Base-by-base conservation (phyloP, 2,329 filamentous ascomycete genomes). In the Neofusicoccum laricinum region DNA sequence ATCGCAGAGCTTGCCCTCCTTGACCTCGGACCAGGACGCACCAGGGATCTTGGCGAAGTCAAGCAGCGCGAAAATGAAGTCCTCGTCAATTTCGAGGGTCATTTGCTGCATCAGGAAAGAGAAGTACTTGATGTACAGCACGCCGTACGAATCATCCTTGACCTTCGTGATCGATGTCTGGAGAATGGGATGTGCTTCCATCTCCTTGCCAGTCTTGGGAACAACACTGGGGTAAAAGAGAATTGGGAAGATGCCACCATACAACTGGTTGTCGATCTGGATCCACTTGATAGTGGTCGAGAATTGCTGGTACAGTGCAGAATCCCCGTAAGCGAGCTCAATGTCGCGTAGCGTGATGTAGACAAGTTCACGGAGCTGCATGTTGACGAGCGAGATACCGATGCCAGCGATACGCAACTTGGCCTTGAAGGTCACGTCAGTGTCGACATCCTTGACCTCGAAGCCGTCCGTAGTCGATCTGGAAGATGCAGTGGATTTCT, bases 101-200 rank as follows among this genome's bases (percentile, higher is more conserved):
- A 99, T 97, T 77, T 99, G 93, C 77, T 99, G 95, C 50, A 99
- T 81, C 36, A 99, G 81, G 50, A 99, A 78, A 0, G 94, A 97
- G 21, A 95, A 94, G 76, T 99, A 99, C 77, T 99, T 99, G 84
- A 99, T 93, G 78, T 99, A 99, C 10, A 97, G 82, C 21, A 99
- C 95, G 71, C 95, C 95, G 73, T 98, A 99, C 0, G 93, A 97
- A 73, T 99, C 94, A 72, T 99, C 95, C 80, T 99, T 99, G 75
- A 99, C 94, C 34, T 93, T 86, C 11, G 94, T 97, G 63, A 97
- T 84, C 84, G 93, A 94, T 14, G 89, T 88, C 71, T 97, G 93
- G 74, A 99, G 86, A 62, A 96, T 98, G 0, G 95, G 95, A 78
- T 98, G 95, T 0, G 93, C 90, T 68, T 98, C 95, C 74, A 97